These are phyloP conservation scores for Lentinula guzmanii DNA, from an alignment of 768 basidiomycete species.

Conservation along the genomic window DNA sequence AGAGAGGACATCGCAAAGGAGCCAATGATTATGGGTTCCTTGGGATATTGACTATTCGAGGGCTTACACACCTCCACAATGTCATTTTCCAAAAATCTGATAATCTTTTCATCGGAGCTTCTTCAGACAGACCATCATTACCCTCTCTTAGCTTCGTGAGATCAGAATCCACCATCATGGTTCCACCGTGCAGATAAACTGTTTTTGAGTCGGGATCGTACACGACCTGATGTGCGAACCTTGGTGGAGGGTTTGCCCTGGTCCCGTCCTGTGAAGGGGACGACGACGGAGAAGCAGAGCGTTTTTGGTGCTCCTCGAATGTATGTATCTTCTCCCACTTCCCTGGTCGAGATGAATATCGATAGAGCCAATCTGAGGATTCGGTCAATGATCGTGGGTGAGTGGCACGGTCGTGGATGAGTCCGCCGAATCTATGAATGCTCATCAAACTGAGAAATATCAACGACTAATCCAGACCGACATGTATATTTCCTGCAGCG, in stretches of 20 bases:
- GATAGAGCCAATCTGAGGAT: conserved; percentile 62
- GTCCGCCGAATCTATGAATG: conserved; percentile 22
- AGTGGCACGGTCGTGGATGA: conserved; percentile 23
- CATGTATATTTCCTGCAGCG: conserved; percentile 67
- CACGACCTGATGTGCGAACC: conserved; percentile 77
- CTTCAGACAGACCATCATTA: conserved; percentile 13
- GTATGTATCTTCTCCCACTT: conserved; percentile 59
- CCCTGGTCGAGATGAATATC: conserved; percentile 54
- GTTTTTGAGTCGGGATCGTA: conserved; percentile 54
- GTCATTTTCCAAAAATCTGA: conserved; percentile 80
- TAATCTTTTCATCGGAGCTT: conserved; percentile 35
- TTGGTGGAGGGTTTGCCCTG: conserved; percentile 40
- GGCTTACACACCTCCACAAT: conserved; percentile 47
- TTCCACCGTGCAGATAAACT: conserved; percentile 74
- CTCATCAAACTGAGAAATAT: conserved; percentile 50
- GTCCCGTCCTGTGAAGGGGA: neutral
- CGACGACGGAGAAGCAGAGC: neutral
- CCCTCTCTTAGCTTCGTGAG: conserved; percentile 1
- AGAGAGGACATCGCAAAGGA: neutral
- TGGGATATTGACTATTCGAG: neutral
- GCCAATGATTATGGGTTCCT: neutral
- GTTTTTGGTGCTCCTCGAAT: conserved; percentile 15
- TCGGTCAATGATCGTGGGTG: conserved; percentile 23
- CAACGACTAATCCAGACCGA: conserved; percentile 24
- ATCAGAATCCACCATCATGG: conserved; percentile 2